Base-by-base conservation (phyloP, 1,139 yeast species). In the Magnusiomyces magnusii region DNA sequence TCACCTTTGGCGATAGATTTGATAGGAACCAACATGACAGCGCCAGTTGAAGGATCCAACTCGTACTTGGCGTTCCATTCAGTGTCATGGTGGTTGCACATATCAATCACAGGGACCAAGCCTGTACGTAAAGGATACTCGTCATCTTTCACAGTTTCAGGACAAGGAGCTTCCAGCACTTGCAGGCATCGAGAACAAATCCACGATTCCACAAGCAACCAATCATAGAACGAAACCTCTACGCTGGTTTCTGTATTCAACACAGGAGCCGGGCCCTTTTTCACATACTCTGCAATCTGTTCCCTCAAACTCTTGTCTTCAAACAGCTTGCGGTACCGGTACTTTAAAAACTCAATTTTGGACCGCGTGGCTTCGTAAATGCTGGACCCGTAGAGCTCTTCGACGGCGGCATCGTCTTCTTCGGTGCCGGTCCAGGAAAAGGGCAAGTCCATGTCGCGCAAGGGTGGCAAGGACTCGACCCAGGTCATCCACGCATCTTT, bases 61-160 rank as follows among this genome's bases (percentile, higher is more conserved):
- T 71, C 76, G 61, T 71, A 75, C 17, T 72, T 64, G 25, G 71
- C 71, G 56, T 72, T 74, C 21, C 54, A 24, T 27, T 68, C 65
- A 9, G 59, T 31, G 13, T 60, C 57, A 34, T 66, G 59, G 60
- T 75, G 78, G 63, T 75, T 75, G 54, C 71, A 71, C 47, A 73
- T 62, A 57, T 75, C 78, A 1, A 75, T 60, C 2, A 73, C 60
- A 0, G 78, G 78, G n/a, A 73, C 74, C 62, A 75, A 61, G 15
- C 68, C 68, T 28, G 64, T 53, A 28, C 60, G 60, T 58, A 65
- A 21, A 2, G 21, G 21, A 27, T n/a, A 55, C 34, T 39, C 23
- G n/a, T 5, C 5, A n/a, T 24, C 51, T 24, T 24, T 17, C 7
- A 10, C 21, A 19, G 10, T 41, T 31, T 53, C 57, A 5, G 42